Percentiles rank a stretch among this genome's conserved stretches.
These are phyloP conservation scores for Nakataea oryzae DNA, from an alignment of 2,329 filamentous ascomycete species.

Conservation along the genomic window DNA sequence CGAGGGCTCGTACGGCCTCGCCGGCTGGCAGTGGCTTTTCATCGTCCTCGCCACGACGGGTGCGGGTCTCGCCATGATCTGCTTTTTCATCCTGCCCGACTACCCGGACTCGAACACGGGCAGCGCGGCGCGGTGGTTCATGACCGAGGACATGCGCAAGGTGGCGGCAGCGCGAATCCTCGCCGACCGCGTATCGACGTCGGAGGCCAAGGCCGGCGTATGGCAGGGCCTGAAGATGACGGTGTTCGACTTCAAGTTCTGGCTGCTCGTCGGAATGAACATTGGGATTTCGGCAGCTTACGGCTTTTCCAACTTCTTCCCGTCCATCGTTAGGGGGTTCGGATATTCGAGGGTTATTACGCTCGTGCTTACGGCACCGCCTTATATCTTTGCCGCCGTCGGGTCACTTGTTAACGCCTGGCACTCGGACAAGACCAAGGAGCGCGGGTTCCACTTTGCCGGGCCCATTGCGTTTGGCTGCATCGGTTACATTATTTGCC, in stretches of 20 bases:
- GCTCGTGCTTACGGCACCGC: conserved; percentile 33
- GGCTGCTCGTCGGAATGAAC: conserved; percentile 43
- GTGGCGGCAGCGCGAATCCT: conserved; percentile 14
- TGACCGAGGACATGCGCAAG: conserved; percentile 16
- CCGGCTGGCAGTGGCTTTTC: conserved; percentile 32
- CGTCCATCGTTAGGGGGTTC: conserved; percentile 20
- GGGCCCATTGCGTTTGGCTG: not conserved
- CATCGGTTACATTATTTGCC: not conserved
- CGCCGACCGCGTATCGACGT: conserved; percentile 26
- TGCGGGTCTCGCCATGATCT: conserved; percentile 13
- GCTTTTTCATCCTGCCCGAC: conserved; percentile 23
- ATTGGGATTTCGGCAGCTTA: conserved; percentile 25
- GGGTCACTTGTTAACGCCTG: conserved; percentile 1
- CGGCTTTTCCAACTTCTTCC: conserved; percentile 14
- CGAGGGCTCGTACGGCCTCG: conserved; percentile 33
- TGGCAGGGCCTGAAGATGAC: conserved; percentile 61
- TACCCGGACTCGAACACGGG: conserved; percentile 26
- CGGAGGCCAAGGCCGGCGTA: conserved; percentile 20
- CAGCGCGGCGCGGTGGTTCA: conserved; percentile 9
- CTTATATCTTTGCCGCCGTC: conserved; percentile 28
- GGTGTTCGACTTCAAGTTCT: conserved; percentile 52
- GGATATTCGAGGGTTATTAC: conserved; percentile 24
- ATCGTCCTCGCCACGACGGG: not conserved
- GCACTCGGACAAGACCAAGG: not conserved
- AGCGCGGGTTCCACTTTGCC: not conserved